Percentiles rank a stretch among this genome's conserved stretches.
These are phyloP conservation scores for Ophiobolus disseminans DNA, from an alignment of 2,329 filamentous ascomycete genomes.

Conservation along the genomic window DNA sequence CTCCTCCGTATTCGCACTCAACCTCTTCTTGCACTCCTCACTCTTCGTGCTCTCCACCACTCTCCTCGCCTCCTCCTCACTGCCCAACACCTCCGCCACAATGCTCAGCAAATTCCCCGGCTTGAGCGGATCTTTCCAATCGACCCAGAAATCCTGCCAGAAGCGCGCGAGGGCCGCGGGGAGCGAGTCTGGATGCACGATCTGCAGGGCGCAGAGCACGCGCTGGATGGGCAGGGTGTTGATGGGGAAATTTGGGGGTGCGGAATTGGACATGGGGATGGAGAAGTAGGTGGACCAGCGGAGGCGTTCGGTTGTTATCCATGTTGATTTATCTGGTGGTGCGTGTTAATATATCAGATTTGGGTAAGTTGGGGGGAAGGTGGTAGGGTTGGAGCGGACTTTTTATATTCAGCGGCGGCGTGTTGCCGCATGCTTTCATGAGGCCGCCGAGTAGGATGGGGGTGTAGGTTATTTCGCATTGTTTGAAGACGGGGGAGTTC, in stretches of 20 bases:
- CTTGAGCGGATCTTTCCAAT: constrained; percentile 55
- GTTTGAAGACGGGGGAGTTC: constrained; percentile 63
- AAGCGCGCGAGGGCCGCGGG: constrained; percentile 54
- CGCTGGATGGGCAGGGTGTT: constrained; percentile 61
- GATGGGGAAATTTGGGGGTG: constrained; percentile 61
- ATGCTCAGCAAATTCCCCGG: constrained; percentile 54
- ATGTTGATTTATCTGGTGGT: constrained; percentile 64
- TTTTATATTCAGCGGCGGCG: constrained; percentile 62
- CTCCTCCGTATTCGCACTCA: constrained; percentile 59
- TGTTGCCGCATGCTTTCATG: constrained; percentile 64
- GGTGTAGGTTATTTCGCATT: constrained; percentile 62
- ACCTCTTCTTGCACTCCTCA: constrained; percentile 55
- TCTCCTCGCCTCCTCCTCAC: constrained; percentile 51
- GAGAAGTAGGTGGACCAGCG: constrained; percentile 63
- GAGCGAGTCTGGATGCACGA: constrained; percentile 53
- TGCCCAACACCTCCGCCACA: constrained; percentile 56
- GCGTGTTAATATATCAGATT: constrained; percentile 13
- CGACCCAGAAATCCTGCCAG: constrained; percentile 61
- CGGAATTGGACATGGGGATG: constrained; percentile 57
- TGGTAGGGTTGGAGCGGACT: constrained; percentile 51
- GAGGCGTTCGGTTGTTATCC: constrained; percentile 60
- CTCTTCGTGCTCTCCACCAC: constrained; percentile 49
- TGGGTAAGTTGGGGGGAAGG: neutral
- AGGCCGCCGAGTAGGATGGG: constrained; percentile 67
- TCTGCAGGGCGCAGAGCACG: constrained; percentile 57